Base-by-base conservation (phyloP, 768 basidiomycete genomes). In the Lyophyllum shimeji region DNA sequence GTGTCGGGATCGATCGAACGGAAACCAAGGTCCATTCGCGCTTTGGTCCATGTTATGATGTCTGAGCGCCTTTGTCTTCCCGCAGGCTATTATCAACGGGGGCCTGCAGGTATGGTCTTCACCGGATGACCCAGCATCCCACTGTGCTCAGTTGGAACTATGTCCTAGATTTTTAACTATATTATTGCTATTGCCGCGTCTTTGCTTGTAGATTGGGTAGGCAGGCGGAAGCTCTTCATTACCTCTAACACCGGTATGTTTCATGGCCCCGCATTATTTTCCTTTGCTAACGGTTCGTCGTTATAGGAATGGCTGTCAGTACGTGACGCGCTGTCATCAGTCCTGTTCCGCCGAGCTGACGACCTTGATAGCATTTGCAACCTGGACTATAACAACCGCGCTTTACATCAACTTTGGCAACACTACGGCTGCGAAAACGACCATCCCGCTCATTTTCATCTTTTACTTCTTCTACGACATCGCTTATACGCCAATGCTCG, bases 401-500 rank as follows among this genome's bases (percentile, higher is more conserved):
- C 68, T 79, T 25, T 80, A 78, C 63, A 77, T 74, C 50, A 71
- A 67, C 9, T 60, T 74, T 45, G 62, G 69, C 52, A 75, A 73
- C 43, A 63, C 70, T 20, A 71, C 72, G 17, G 77, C 80, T 50
- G 78, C 77, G 0, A 76, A 71, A 70, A 73, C 83, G 4, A 86
- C 83, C 8, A 79, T 87, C 58, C 83, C 82, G 13, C 77, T 89
- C 70, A 84, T 90, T 59, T 89, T 89, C 63, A 48, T 84, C 17
- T 81, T 78, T 57, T 79, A 74, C 56, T 69, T 77, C 57, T 79
- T 78, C 58, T 81, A 81, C 59, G 86, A 90, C 63, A 76, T 92
- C 54, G 88, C 88, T 24, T 92, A 91, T 67, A 86, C 86, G 1
- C 90, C 92, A 4, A 80, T 93, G 71, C 73, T 89, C 23, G 73